A percentile compares a stretch with the other conserved stretches of the same genome.
Conservation (phyloP, 208 protist species). For the Strigomonas culicis region DNA sequence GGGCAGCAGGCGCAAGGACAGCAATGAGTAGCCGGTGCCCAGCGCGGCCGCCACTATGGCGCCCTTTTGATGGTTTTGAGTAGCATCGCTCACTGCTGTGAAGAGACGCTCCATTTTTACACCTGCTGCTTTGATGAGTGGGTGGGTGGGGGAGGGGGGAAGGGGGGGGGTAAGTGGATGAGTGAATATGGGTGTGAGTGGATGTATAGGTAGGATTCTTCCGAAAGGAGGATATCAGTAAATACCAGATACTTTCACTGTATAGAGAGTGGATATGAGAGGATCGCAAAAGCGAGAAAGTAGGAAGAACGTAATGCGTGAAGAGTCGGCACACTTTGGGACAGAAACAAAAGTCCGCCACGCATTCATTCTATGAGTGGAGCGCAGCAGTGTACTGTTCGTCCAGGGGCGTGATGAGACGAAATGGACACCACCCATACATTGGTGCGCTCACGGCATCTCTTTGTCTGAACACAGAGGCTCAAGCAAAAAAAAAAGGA, state of each 20-base stretch:
- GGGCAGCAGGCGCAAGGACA: slow-evolving; percentile 32
- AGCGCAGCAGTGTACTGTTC: no score
- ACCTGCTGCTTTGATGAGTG: background rate
- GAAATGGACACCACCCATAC: no score
- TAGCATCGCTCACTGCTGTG: background rate
- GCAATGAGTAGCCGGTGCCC: slow-evolving; percentile 27
- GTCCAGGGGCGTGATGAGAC: no score
- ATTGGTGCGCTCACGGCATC: no score
- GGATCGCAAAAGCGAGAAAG: slow-evolving; percentile 2
- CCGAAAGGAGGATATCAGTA: no score
- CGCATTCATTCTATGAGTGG: background rate
- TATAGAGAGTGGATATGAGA: background rate
- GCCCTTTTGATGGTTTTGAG: slow-evolving; percentile 9
- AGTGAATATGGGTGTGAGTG: background rate
- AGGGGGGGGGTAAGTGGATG: background rate
- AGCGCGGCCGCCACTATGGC: slow-evolving; percentile 22
- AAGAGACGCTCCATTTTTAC: background rate
- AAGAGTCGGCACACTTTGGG: no score
- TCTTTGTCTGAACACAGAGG: no score
- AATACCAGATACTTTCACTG: no score
- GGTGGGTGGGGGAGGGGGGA: background rate
- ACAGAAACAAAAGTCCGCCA: background rate
- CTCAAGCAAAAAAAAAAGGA: no score
- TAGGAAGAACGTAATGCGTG: background rate
- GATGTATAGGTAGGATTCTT: background rate